Evolutionary conservation across 805 yeast species (phyloP), one percentile per base, ranked within the genome.

Genomic region (Candida vaughaniae): DNA sequence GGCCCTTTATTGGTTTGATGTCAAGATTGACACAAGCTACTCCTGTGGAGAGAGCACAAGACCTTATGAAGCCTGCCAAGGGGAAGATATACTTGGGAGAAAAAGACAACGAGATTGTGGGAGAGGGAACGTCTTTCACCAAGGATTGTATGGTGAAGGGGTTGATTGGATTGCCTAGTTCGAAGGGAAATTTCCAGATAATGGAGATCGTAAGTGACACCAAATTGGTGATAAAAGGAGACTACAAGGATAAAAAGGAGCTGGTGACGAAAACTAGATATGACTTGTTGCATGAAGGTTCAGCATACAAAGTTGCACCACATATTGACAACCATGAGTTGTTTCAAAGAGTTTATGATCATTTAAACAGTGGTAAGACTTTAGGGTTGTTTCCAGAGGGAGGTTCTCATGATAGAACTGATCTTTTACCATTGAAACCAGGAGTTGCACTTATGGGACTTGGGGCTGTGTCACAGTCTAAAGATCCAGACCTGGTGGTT

Each of bases 371-470:
- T 5, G 64, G 64, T 8, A 52, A 55, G 16, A 60, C 59, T 1
- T 48, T 67, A 37, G 73, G 72, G 2, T 62, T 66, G 11, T 67
- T 67, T 38, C 73, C 72, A 7, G 73, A 67, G 41, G 73, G 73
- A 9, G 73, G 73, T 5, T 62, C 66, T 25, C 72, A 67, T 40
- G 73, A 67, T 42, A 45, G 72, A 20, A 62, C 71, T 3, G 65
- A 62, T 31, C 57, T 67, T 34, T 53, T 66, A 27, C 73, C 73
- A 12, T 52, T 67, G 39, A 67, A 66, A 38, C 71, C 73, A 0
- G 73, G 73, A 1, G 72, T 67, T 16, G 72, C 72, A 3, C 60
- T 67, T 12, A 67, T 67, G 73, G 73, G 71, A 0, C 43, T 67
- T 18, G 73, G 73, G 2, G 65, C 72, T 1, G 58, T 59, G 8